Base-by-base conservation (phyloP, 495 filamentous ascomycete genomes). In the Chaetomium tenue region DNA sequence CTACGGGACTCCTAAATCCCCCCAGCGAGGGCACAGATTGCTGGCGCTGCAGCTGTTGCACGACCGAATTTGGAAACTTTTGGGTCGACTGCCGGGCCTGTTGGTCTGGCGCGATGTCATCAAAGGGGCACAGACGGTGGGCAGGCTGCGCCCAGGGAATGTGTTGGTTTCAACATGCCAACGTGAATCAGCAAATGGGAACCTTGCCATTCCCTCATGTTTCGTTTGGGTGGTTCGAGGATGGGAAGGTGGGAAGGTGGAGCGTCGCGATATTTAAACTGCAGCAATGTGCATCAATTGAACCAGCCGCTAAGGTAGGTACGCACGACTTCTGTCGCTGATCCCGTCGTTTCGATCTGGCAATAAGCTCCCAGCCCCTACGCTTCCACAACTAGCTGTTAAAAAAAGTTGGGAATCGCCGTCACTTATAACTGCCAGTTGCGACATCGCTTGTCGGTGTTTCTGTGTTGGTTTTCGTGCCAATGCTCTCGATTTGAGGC, bases 121-220 rank as follows among this genome's bases (percentile, higher is more conserved):
- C 61, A 40, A 53, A n/a, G 61, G 25, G 58, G 46, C 58, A 50
- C 44, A 60, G 58, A 11, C 18, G 20, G 20, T 18, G 11, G 48
- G 16, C 44, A 22, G 39, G 61, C 51, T 8, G 48, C 42, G 61
- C 51, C 26, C 51, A 15, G 39, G 18, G 5, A 48, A n/a, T 26
- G 51, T 58, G 62, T 65, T 64, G 62, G 62, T 64, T 64, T 65
- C 56, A 60, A 9, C 30, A 48, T 18, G 58, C 28, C 58, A 50
- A 39, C 15, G 20, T 55, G 60, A 46, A 46, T 53, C 60, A 54
- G 37, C 60, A 40, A 50, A 18, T 11, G 46, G 16, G 18, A 8
- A 20, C 46, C 18, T 50, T 9, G 46, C 50, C 26, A 52, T 15
- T 30, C 50, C 50, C 52, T 20, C 50, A 1, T 52, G 50, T 52